Conservation (phyloP, 2,329 filamentous ascomycete species). For the Ceratocystiopsis sp. region DNA sequence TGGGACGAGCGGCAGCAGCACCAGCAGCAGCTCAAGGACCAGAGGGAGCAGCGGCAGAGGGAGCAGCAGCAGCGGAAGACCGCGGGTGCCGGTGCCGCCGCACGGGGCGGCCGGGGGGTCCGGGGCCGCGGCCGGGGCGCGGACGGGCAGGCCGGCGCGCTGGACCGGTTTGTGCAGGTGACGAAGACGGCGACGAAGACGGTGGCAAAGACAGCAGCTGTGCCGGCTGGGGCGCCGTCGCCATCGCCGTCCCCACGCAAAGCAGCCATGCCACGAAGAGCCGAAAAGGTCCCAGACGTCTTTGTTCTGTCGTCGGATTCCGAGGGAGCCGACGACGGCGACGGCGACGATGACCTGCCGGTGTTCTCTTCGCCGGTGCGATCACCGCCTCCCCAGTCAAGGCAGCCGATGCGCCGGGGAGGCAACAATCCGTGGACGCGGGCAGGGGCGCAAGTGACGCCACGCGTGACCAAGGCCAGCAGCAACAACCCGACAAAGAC, state of each 20-base stretch:
- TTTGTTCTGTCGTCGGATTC: no score
- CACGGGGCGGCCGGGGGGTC: not conserved
- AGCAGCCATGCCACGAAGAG: not conserved
- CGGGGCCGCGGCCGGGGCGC: no score
- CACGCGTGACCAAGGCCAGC: slow-evolving; percentile 1
- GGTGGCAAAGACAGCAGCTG: not conserved
- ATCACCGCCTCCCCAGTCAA: no score
- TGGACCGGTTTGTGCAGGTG: slow-evolving; percentile 22
- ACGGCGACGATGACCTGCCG: not conserved
- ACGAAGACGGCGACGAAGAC: slow-evolving; percentile 19
- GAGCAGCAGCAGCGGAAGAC: not conserved
- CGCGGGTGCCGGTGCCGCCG: slow-evolving; percentile 7
- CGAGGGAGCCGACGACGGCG: not conserved
- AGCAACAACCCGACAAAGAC: not conserved
- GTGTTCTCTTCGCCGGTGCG: no score
- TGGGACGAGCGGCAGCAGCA: slow-evolving; percentile 32
- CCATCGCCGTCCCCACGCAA: not conserved
- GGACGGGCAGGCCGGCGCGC: slow-evolving; percentile 13
- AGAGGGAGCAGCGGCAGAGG: no score
- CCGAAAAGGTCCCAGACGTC: no score
- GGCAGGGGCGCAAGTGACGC: not conserved
- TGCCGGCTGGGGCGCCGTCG: not conserved
- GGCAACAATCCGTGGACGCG: slow-evolving; percentile 5
- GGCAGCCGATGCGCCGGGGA: not conserved
- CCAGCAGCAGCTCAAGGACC: slow-evolving; percentile 6